phyloP scores from a whole-genome alignment of 2,329 filamentous ascomycete genomes.

The Colletotrichum sp. region DNA sequence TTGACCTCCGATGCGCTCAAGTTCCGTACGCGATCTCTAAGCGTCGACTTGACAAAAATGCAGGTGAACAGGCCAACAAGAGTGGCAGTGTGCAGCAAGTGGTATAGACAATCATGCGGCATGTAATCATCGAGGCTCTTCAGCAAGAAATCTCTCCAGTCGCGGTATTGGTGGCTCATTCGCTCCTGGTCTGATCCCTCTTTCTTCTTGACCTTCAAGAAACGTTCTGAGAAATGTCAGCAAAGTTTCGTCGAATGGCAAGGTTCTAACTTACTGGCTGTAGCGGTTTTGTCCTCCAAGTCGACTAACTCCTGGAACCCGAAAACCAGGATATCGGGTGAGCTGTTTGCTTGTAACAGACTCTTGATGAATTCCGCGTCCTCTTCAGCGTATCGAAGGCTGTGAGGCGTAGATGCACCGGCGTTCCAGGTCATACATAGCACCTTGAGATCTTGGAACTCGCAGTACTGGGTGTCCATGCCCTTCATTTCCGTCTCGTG shows the following conservation, averaged over 20 bases:
- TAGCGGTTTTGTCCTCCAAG: slow-evolving; percentile 95
- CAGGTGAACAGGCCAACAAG: slow-evolving; percentile 96
- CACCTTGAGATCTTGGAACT: slow-evolving; percentile 81
- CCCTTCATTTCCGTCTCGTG: slow-evolving; percentile 89
- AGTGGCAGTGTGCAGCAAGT: slow-evolving; percentile 85
- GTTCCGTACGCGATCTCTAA: slow-evolving; percentile 78
- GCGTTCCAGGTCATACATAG: slow-evolving; percentile 96
- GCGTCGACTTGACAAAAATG: slow-evolving; percentile 85
- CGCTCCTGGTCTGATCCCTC: slow-evolving; percentile 81
- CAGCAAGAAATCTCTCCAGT: slow-evolving; percentile 91
- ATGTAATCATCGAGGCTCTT: slow-evolving; percentile 84
- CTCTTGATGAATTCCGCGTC: slow-evolving; percentile 83
- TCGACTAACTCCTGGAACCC: slow-evolving; percentile 99
- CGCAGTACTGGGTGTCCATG: slow-evolving; percentile 82
- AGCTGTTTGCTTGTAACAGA: slow-evolving; percentile 75
- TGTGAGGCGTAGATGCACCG: slow-evolving; percentile 90
- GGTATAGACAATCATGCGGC: slow-evolving; percentile 78
- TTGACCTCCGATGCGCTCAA: slow-evolving; percentile 86
- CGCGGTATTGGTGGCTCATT: slow-evolving; percentile 97
- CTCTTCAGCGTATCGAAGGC: slow-evolving; percentile 71
- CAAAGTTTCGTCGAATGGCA: neutral
- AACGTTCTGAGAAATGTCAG: slow-evolving; percentile 62
- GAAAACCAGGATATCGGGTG: slow-evolving; percentile 91
- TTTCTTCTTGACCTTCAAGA: slow-evolving; percentile 91
- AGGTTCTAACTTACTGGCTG: slow-evolving; percentile 70